These are phyloP conservation scores for Camellia oleifera DNA, from an alignment of 179 eudicot species.

Conservation along the genomic window DNA sequence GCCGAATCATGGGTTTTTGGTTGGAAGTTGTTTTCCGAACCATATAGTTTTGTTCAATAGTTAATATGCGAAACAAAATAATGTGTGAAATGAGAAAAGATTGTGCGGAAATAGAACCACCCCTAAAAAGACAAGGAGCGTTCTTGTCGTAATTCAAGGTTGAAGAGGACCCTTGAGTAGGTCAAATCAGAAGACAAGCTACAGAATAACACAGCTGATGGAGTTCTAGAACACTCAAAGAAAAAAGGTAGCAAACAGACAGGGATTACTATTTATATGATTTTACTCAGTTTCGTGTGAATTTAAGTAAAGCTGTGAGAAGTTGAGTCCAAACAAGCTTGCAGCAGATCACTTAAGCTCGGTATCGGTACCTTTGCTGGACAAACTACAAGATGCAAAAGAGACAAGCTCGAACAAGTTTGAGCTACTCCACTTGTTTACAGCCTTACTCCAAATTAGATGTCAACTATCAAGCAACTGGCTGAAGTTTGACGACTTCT, in stretches of 20 bases:
- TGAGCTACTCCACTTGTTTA: background rate
- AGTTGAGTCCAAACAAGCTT: background rate
- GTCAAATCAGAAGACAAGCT: background rate
- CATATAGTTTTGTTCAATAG: no score
- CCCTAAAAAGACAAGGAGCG: background rate
- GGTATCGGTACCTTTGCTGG: background rate
- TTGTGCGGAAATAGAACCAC: no score
- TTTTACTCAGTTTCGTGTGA: background rate
- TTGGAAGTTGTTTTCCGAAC: no score
- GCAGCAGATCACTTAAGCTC: background rate
- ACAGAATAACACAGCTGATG: background rate
- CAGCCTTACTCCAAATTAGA: background rate
- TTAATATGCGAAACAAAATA: no score
- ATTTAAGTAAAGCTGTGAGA: background rate
- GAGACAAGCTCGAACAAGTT: background rate
- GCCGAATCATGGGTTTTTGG: no score
- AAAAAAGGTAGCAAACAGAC: background rate
- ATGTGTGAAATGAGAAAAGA: no score
- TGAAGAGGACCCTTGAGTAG: background rate
- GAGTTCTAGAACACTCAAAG: background rate
- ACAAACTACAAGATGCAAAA: background rate
- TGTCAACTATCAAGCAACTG: background rate
- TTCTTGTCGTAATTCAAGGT: background rate
- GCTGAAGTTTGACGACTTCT: background rate
- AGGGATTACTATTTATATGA: background rate